Evolutionary conservation across 495 filamentous ascomycete species (phyloP).

Genomic region (Amphirosellinia nigrospora): DNA sequence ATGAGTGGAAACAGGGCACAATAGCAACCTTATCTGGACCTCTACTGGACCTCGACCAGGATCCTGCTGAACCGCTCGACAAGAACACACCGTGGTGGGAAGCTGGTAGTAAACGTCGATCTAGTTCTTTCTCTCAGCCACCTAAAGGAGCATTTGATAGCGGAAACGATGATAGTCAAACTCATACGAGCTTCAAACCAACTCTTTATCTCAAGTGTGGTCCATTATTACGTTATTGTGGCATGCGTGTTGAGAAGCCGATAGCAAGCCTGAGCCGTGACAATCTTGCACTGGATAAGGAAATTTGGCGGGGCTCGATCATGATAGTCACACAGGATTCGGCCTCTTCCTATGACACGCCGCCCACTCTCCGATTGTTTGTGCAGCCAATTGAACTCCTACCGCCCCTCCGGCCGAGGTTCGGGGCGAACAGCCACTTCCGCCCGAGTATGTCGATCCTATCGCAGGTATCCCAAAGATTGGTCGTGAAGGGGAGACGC

Average conservation of each 20-base stretch:
- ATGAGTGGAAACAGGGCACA: slow-evolving; percentile 65
- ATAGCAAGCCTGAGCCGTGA: slow-evolving; percentile 38
- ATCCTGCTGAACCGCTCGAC: slow-evolving; percentile 42
- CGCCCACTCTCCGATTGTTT: slow-evolving; percentile 81
- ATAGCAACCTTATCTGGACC: slow-evolving; percentile 57
- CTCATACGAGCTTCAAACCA: slow-evolving; percentile 77
- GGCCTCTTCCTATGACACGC: slow-evolving; percentile 78
- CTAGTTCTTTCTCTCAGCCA: slow-evolving; percentile 45
- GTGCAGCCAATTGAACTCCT: slow-evolving; percentile 83
- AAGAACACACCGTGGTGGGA: slow-evolving; percentile 63
- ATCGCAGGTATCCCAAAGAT: slow-evolving; percentile 86
- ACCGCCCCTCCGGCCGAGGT: slow-evolving; percentile 77
- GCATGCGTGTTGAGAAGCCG: slow-evolving; percentile 66
- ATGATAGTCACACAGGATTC: slow-evolving; percentile 92
- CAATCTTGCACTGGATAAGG: slow-evolving; percentile 58
- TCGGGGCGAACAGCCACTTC: slow-evolving; percentile 66
- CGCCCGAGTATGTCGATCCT: slow-evolving; percentile 85
- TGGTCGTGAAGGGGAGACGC: slow-evolving; percentile 75
- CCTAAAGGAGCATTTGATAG: slow-evolving; percentile 52
- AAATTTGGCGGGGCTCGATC: slow-evolving; percentile 90
- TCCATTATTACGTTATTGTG: slow-evolving; percentile 86
- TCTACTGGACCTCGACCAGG: slow-evolving; percentile 53
- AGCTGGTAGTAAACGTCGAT: slow-evolving; percentile 44
- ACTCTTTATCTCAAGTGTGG: slow-evolving; percentile 86
- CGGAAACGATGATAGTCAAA: slow-evolving; percentile 57